Evolutionary conservation across 2,329 filamentous ascomycete genomes (phyloP), one percentile per base, ranked within the genome.

Genomic region (Eurotiales sp.): DNA sequence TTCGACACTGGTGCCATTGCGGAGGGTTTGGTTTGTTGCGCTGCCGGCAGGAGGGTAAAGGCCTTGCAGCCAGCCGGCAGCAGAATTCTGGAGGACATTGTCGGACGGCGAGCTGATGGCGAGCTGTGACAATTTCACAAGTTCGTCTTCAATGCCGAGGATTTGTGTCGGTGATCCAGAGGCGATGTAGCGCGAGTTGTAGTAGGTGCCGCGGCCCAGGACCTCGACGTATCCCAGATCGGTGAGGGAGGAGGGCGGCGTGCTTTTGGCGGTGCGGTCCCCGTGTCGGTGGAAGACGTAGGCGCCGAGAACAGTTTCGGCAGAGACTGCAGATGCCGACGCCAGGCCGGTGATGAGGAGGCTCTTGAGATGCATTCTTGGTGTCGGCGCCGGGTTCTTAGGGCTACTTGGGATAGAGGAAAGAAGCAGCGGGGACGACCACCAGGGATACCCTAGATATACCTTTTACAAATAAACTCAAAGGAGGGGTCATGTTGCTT

Each of bases 201-300:
- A 96, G 78, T 85, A 92, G 51, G 75, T 68, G 55, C 89, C 91
- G 0, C 86, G 85, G 42, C 77, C 75, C 70, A 83, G 86, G 59
- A 90, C 83, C 73, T 96, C 78, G 43, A 79, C 73, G 64, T 91
- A 90, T 27, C 91, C 91, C 46, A 96, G 79, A 54, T 86, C 79
- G 11, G 91, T 96, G 66, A 96, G 72, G 58, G 80, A 79, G 23
- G 88, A 83, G 11, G 87, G 86, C 41, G 83, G 76, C 56, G 82
- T 83, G 15, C 82, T 77, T 74, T 95, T 96, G 56, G 88, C 74
- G 0, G 90, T 92, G 51, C 91, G 84, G 70, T 96, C 91, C 52
- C 91, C 91, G 73, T 96, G 91, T 41, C 91, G 87, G 60, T 89
- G 84, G 76, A 95, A 95, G 70, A 96, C 84, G 70, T 91, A 93